phyloP scores from a whole-genome alignment of 139 green algal genomes.

The Chlorella sp. region DNA sequence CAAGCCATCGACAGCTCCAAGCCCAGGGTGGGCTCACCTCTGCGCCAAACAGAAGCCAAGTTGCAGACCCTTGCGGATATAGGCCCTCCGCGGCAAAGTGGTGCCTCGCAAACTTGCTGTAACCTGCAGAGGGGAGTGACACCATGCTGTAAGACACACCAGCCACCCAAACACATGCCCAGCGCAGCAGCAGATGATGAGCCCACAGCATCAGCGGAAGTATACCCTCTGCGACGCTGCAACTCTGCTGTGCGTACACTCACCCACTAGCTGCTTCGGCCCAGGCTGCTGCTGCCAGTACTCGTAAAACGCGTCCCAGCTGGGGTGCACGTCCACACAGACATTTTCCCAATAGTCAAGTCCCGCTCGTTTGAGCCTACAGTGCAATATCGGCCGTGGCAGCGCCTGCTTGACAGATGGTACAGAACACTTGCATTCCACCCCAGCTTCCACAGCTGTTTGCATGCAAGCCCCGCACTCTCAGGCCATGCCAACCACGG shows the following conservation, averaged over 20 bases:
- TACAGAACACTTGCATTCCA: no score
- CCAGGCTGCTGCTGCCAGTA: constrained; percentile 46
- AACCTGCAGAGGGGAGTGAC: constrained; percentile 65
- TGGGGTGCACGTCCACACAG: constrained; percentile 75
- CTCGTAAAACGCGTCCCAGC: constrained; percentile 72
- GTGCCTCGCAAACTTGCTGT: constrained; percentile 72
- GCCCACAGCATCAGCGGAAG: no score
- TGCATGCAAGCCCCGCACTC: no score
- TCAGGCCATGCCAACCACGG: no score
- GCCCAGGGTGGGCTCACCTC: constrained; percentile 40
- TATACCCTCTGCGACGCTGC: no score
- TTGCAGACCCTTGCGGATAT: constrained; percentile 64
- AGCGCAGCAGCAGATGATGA: no score
- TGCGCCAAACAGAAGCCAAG: constrained; percentile 77
- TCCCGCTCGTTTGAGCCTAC: constrained; percentile 84
- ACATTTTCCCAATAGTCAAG: constrained; percentile 92
- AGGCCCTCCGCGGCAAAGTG: constrained; percentile 69
- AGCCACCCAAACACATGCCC: no score
- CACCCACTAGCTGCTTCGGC: constrained; percentile 26
- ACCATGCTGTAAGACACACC: background rate
- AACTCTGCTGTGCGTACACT: no score
- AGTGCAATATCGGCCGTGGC: background rate
- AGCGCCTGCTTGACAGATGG: no score
- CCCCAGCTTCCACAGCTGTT: no score
- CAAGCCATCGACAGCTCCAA: no score